Evolutionary conservation across 768 basidiomycete species (phyloP).

Genomic region (Daedalea quercina): DNA sequence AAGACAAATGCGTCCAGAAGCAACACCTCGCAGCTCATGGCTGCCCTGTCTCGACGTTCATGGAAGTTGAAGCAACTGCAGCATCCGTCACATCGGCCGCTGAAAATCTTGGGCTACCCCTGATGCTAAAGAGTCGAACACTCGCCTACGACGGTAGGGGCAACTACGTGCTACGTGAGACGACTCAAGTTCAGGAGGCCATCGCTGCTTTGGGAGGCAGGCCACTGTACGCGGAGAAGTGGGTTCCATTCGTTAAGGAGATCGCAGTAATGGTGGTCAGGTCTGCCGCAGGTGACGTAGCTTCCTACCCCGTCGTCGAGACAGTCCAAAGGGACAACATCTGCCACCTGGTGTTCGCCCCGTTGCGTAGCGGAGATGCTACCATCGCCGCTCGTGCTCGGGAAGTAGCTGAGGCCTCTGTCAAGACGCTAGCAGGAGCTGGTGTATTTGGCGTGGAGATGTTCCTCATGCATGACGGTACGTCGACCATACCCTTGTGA

Average conservation of each 20-base stretch:
- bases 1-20: slow-evolving; percentile 69
- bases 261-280: slow-evolving; percentile 97
- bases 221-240: slow-evolving; percentile 89
- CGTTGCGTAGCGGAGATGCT: slow-evolving; percentile 58
- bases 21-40: slow-evolving; percentile 42
- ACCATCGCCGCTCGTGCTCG: slow-evolving; percentile 55
- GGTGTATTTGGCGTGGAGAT: slow-evolving; percentile 98
- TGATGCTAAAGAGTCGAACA: slow-evolving; percentile 96
- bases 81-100: slow-evolving; percentile 49
- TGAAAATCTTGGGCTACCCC: slow-evolving; percentile 64
- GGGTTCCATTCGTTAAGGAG: slow-evolving; percentile 84
- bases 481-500: slow-evolving; percentile 15
- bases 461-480: slow-evolving; percentile 89
- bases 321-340: slow-evolving; percentile 93
- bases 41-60: slow-evolving; percentile 53
- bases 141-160: slow-evolving; percentile 95
- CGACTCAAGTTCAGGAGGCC: slow-evolving; percentile 43
- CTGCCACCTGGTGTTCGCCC: slow-evolving; percentile 89
- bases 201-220: slow-evolving; percentile 57
- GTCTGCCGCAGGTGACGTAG: slow-evolving; percentile 61
- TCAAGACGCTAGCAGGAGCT: slow-evolving; percentile 75
- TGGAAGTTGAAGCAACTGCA: slow-evolving; percentile 46
- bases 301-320: slow-evolving; percentile 88
- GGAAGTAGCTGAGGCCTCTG: slow-evolving; percentile 70
- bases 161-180: slow-evolving; percentile 68